phyloP scores from a whole-genome alignment of 495 filamentous ascomycete genomes.

The Aspergillus sparsus region DNA sequence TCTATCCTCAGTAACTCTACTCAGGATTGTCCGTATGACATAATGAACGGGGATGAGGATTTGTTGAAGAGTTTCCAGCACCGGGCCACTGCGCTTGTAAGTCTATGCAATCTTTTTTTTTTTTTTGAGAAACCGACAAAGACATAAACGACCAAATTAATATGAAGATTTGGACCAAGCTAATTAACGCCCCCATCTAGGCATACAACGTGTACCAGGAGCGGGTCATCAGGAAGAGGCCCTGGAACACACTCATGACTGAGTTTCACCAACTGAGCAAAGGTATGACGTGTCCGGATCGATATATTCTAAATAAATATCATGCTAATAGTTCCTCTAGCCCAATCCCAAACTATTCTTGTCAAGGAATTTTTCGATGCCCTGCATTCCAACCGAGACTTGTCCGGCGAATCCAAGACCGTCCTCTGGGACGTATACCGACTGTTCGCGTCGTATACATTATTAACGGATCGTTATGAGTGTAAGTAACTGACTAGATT shows the following conservation, averaged over 20 bases:
- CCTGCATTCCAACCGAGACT: conserved; percentile 25
- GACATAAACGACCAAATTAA: too few species aligned
- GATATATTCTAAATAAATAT: neutral
- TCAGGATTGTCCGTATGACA: conserved; percentile 12
- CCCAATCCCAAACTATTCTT: conserved; percentile 51
- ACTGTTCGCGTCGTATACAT: conserved; percentile 46
- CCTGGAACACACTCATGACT: conserved; percentile 50
- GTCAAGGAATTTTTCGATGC: conserved; percentile 43
- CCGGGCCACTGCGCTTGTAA: conserved; percentile 41
- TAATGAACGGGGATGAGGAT: conserved; percentile 33
- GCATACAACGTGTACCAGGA: conserved; percentile 45
- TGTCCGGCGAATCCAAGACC: conserved; percentile 25
- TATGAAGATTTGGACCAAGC: too few species aligned
- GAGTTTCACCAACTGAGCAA: conserved; percentile 48
- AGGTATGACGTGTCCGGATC: conserved; percentile 19
- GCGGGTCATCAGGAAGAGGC: conserved; percentile 43
- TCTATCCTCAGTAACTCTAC: neutral
- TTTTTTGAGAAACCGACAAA: too few species aligned
- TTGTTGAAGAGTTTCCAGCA: conserved; percentile 45
- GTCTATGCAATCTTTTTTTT: neutral
- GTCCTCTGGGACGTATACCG: conserved; percentile 42
- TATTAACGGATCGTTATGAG: conserved; percentile 40
- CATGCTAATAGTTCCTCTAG: conserved; percentile 12
- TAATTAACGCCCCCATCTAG: conserved; percentile 3
- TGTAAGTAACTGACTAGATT: conserved; percentile 18